Base-by-base conservation (phyloP, 2,329 filamentous ascomycete species). In the Aphanoascus verrucosus region DNA sequence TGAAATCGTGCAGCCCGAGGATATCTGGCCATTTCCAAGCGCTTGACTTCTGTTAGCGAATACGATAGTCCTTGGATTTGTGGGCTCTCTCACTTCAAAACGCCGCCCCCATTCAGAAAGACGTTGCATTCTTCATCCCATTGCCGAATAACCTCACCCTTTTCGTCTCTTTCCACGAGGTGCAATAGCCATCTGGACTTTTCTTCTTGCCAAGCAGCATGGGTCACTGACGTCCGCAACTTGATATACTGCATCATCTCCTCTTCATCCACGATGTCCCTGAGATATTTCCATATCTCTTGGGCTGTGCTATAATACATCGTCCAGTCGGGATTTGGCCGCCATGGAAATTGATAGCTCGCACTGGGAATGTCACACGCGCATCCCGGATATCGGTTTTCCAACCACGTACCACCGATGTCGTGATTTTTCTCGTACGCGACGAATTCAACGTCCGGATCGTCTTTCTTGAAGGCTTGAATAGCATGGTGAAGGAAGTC, bases 271-370 rank as follows among this genome's bases (percentile, higher is more conserved):
- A 84, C 83, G 5, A 85, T 66, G 0, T 66, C 65, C 59, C 84
- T 75, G 80, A 82, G 82, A 63, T 88, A 88, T 14, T 79, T 74
- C 11, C 75, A 70, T 55, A 88, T 88, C 64, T 88, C 85, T 3
- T 69, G 64, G 0, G 84, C 84, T 35, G 79, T 78, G 0, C 84
- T 78, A 61, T 85, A 88, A 55, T 82, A 75, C 59, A 86, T 81
- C 0, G 75, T 76, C 85, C 85, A 88, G 58, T 85, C 74, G 0
- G 76, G 78, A 53, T 87, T 87, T 0, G 83, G 82, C 5, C 74
- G 73, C 63, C 86, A 87, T 0, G 80, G 81, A 6, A 78, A 78
- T 62, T 86, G 83, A 60, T 88, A 88, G 17, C 83, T 81, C 63
- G 85, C 81, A 0, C 82, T 78, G 0, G 84, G 82, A 12, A 87